Percentiles rank a stretch among this genome's conserved stretches.
Evolutionary conservation across 163 green algal species (phyloP).

Genomic region (Smithsoniella earleae): DNA sequence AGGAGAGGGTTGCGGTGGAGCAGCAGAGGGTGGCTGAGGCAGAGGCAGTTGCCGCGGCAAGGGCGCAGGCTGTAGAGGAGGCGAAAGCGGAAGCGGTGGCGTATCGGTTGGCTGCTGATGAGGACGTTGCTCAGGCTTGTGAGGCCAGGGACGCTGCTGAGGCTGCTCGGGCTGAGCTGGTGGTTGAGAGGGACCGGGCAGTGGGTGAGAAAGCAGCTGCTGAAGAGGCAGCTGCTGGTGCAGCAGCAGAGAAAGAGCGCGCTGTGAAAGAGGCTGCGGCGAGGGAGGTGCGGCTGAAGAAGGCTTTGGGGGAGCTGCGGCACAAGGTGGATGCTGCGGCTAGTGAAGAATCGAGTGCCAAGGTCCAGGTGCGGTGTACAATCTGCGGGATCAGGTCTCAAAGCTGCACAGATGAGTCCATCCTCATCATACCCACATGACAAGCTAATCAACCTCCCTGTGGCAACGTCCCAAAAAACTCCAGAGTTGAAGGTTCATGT

Average conservation of each 20-base stretch:
- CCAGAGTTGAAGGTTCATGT: no score
- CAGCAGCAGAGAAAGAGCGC: not conserved
- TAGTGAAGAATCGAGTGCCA: no score
- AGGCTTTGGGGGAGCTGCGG: conserved; percentile 1
- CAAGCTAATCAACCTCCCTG: no score
- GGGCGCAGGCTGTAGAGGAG: conserved; percentile 19
- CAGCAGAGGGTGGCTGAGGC: not conserved
- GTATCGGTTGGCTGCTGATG: not conserved
- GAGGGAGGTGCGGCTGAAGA: conserved; percentile 13
- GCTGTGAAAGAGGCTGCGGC: not conserved
- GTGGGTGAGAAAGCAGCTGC: no score
- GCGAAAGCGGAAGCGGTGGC: not conserved
- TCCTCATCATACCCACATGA: no score
- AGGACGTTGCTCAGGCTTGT: not conserved
- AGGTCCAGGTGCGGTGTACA: no score
- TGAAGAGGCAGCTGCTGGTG: not conserved
- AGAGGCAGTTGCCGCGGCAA: conserved; percentile 9
- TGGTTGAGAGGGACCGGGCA: no score
- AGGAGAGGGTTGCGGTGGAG: conserved; percentile 15
- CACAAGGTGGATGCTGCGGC: conserved; percentile 11
- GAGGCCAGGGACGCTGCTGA: not conserved
- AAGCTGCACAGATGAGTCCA: no score
- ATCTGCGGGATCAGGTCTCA: no score
- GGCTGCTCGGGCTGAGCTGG: not conserved
- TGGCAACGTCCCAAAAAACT: no score